Conservation (phyloP, 1,139 yeast genomes). For the Lodderomyces elongisporus region DNA sequence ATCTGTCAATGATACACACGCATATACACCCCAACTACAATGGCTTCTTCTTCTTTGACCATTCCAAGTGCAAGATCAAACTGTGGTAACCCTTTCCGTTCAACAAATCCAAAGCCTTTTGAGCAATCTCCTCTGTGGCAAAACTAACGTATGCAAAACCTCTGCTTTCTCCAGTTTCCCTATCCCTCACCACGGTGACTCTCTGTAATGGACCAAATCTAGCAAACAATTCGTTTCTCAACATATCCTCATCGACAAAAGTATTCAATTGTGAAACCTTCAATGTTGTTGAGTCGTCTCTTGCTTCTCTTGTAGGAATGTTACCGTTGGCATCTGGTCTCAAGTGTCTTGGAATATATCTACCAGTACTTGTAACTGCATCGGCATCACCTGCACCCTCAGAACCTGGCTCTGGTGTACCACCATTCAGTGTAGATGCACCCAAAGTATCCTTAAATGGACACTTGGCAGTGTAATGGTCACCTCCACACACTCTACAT, state of each 20-base stretch:
- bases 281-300: conserved; percentile 86
- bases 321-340: conserved; percentile 60
- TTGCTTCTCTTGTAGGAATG: conserved; percentile 43
- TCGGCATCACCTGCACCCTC: conserved; percentile 15
- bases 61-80: conserved; percentile 78
- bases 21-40: no score
- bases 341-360: conserved; percentile 77
- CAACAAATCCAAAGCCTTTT: conserved; percentile 69
- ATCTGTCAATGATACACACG: no score
- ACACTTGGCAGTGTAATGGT: conserved; percentile 92
- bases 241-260: conserved; percentile 75
- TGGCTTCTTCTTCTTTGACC: conserved; percentile 39
- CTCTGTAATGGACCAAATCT: conserved; percentile 74
- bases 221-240: conserved; percentile 67
- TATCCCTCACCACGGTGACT: conserved; percentile 81
- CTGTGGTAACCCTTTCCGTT: conserved; percentile 93
- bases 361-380: conserved; percentile 29
- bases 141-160: conserved; percentile 97
- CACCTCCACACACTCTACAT: conserved; percentile 94
- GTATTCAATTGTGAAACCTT: conserved; percentile 90
- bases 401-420: conserved; percentile 24
- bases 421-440: conserved; percentile 23
- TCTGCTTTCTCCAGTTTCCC: conserved; percentile 90
- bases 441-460: conserved; percentile 92
- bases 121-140: conserved; percentile 64